Percentiles rank a stretch among this genome's conserved stretches.
Evolutionary conservation across 129 eudicot genomes (phyloP).

Genomic region (Scalesia atractyloides): DNA sequence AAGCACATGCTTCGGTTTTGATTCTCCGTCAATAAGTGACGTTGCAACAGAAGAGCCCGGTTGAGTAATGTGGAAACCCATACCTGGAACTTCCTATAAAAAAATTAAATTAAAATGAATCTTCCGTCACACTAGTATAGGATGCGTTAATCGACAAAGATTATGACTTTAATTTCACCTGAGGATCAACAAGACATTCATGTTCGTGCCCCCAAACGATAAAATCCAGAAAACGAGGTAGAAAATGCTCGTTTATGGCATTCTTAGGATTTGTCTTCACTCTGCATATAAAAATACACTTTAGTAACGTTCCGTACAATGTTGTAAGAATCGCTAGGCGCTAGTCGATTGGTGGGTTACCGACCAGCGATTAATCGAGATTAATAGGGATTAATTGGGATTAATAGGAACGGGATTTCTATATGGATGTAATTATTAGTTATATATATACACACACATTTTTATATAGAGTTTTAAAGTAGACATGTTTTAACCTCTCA

Average conservation of each 20-base stretch:
- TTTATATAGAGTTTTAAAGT: no score
- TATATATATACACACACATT: no score
- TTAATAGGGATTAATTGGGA: no score
- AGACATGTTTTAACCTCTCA: no score
- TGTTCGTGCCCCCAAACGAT: constrained; percentile 99
- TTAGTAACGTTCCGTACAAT: no score
- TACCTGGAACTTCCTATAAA: constrained; percentile 94
- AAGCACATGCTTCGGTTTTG: constrained; percentile 95
- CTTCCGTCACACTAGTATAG: neutral
- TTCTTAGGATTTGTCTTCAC: constrained; percentile 98
- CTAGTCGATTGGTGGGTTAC: no score
- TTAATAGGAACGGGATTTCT: no score
- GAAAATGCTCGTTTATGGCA: constrained; percentile 96
- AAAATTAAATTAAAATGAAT: constrained; percentile 30
- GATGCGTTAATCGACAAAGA: neutral
- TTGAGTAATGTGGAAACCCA: constrained; percentile 99
- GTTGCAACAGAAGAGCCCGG: constrained; percentile 99
- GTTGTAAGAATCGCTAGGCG: no score
- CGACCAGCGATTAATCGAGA: no score
- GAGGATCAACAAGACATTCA: constrained; percentile 97
- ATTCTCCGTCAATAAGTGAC: constrained; percentile 93
- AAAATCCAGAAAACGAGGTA: constrained; percentile 91
- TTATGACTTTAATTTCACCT: constrained; percentile 46
- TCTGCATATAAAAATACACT: constrained; percentile 41
- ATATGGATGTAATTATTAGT: no score